A percentile compares a stretch with the other conserved stretches of the same genome.
Conservation (phyloP, 495 filamentous ascomycete species). For the Friedmanniomyces endolithicus region DNA sequence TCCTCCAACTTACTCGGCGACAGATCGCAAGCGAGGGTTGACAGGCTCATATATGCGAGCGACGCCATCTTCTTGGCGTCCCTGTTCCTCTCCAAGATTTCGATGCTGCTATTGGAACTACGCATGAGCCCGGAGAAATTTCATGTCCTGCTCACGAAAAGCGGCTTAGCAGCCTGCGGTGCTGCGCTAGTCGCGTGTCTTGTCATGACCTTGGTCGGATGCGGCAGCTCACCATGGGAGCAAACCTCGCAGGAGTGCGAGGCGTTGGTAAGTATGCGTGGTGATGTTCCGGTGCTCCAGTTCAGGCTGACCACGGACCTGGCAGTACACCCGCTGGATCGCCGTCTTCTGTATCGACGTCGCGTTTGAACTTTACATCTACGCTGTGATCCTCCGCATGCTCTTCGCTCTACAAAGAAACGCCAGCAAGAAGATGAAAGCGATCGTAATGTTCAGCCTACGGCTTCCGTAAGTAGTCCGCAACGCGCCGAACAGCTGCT, state of each 20-base stretch:
- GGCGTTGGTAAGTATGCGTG: neutral
- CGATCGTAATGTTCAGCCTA: neutral
- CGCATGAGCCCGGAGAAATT: constrained; percentile 4
- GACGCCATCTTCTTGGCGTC: neutral
- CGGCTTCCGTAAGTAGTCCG: neutral
- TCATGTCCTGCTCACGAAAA: neutral
- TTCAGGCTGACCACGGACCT: neutral
- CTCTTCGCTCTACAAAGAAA: constrained; percentile 1
- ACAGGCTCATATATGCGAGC: neutral
- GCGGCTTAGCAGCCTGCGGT: neutral
- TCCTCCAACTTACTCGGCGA: neutral
- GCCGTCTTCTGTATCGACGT: constrained; percentile 2
- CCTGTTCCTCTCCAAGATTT: neutral
- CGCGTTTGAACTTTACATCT: constrained; percentile 1
- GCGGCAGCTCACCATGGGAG: neutral
- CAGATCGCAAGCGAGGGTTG: neutral
- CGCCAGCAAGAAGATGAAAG: neutral
- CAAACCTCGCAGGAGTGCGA: neutral
- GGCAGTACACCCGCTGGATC: constrained; percentile 7
- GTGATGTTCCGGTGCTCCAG: neutral
- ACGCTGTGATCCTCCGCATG: neutral
- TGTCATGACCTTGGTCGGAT: constrained; percentile 2
- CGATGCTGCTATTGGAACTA: neutral
- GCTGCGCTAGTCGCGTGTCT: constrained; percentile 2
- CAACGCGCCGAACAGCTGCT: neutral